These are phyloP conservation scores for Sporothrix schenckii DNA, from an alignment of 2,329 filamentous ascomycete genomes.

Conservation along the genomic window DNA sequence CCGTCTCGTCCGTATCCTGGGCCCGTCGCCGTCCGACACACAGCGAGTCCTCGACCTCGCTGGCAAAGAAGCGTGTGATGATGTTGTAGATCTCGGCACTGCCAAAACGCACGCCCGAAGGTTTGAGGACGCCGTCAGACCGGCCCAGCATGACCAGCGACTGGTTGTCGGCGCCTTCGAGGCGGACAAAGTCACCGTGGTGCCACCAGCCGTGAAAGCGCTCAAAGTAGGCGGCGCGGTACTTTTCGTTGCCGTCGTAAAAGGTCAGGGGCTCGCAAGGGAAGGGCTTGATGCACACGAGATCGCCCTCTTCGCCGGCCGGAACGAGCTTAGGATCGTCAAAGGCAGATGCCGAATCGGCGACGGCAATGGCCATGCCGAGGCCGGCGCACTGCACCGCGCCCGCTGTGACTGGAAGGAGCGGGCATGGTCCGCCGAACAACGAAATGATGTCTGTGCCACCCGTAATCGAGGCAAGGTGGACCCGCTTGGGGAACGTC, in stretches of 20 bases:
- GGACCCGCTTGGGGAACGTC: conserved; percentile 77
- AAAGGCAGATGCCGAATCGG: conserved; percentile 58
- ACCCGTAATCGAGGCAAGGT: conserved; percentile 90
- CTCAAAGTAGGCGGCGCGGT: conserved; percentile 84
- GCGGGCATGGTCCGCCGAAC: conserved; percentile 81
- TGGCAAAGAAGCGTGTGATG: conserved; percentile 78
- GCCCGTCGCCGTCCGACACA: conserved; percentile 78
- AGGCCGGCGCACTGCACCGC: conserved; percentile 78
- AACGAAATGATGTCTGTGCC: conserved; percentile 96
- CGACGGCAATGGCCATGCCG: conserved; percentile 73
- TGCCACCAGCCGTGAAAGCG: conserved; percentile 82
- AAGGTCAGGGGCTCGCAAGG: conserved; percentile 90
- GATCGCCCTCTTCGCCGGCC: conserved; percentile 75
- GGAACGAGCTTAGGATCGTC: conserved; percentile 54
- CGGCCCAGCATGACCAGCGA: conserved; percentile 89
- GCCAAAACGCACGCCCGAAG: conserved; percentile 86
- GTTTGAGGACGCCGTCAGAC: conserved; percentile 91
- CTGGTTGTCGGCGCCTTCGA: conserved; percentile 65
- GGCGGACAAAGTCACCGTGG: conserved; percentile 85
- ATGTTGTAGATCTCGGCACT: conserved; percentile 96
- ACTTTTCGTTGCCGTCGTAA: conserved; percentile 77
- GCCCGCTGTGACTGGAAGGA: conserved; percentile 71
- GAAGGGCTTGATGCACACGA: conserved; percentile 85
- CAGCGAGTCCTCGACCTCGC: conserved; percentile 79
- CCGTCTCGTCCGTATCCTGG: conserved; percentile 78